Conservation (phyloP, 805 yeast species). For the Kodamaea laetipori region DNA sequence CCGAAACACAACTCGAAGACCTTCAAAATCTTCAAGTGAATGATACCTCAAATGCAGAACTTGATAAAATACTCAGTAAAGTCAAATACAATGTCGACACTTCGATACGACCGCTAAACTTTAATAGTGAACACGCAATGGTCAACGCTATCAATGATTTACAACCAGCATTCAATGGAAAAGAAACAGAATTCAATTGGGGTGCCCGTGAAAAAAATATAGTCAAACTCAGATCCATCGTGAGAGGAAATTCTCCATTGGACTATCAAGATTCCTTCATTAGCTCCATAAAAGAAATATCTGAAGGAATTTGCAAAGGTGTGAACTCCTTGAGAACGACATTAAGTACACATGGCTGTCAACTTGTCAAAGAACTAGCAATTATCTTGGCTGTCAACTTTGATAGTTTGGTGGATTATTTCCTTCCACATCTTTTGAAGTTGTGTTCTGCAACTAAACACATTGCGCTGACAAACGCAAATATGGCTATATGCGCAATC, state of each 20-base stretch:
- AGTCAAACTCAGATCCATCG: conserved; percentile 54
- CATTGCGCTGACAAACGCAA: conserved; percentile 60
- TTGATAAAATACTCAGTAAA: conserved; percentile 20
- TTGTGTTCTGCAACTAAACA: conserved; percentile 63
- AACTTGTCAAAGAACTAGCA: conserved; percentile 68
- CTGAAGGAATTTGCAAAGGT: conserved; percentile 66
- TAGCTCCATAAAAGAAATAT: conserved; percentile 23
- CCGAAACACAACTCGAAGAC: background rate
- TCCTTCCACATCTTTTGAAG: conserved; percentile 51
- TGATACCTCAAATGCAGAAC: conserved; percentile 7
- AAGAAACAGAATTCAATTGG: conserved; percentile 94
- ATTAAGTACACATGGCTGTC: conserved; percentile 72
- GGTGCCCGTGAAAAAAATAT: conserved; percentile 63
- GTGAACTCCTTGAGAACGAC: conserved; percentile 81
- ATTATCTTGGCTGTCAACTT: conserved; percentile 40
- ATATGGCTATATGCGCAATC: conserved; percentile 56
- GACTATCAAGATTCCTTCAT: conserved; percentile 45
- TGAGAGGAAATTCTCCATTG: conserved; percentile 56
- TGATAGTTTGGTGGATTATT: conserved; percentile 53
- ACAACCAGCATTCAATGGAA: conserved; percentile 52
- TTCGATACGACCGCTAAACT: conserved; percentile 33
- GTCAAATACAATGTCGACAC: conserved; percentile 43
- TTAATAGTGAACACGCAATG: conserved; percentile 25
- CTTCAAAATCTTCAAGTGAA: background rate
- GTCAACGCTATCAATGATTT: conserved; percentile 20